phyloP scores from a whole-genome alignment of 1,284 basidiomycete genomes.

The Naganishia sp. region DNA sequence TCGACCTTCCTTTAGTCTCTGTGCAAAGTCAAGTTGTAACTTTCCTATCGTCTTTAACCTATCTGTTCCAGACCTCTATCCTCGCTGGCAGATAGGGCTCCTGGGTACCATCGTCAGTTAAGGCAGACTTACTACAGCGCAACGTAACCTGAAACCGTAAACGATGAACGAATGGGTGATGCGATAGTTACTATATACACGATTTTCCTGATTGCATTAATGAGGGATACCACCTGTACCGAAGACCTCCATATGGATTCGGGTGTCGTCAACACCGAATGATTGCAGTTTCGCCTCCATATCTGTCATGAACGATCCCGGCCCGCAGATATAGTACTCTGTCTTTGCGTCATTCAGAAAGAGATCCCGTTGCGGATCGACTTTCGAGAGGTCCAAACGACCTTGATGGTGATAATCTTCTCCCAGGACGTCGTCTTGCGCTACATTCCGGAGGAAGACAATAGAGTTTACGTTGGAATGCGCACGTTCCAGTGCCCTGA shows the following conservation, averaged over 20 bases:
- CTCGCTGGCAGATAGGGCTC: too few species aligned
- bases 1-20: too few species aligned
- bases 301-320: constrained; percentile 40
- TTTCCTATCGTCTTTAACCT: too few species aligned
- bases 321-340: constrained; percentile 44
- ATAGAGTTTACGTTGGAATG: constrained; percentile 36
- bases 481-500: constrained; percentile 32
- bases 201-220: neutral
- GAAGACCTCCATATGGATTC: constrained; percentile 43
- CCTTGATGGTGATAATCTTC: constrained; percentile 36
- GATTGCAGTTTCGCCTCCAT: constrained; percentile 34
- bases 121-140: too few species aligned
- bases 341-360: constrained; percentile 37
- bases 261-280: constrained; percentile 36
- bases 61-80: neutral
- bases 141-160: too few species aligned
- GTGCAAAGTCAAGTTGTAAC: too few species aligned
- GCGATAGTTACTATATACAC: neutral
- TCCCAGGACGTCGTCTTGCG: constrained; percentile 17
- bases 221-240: constrained; percentile 36
- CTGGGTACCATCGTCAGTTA: too few species aligned
- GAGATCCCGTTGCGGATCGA: constrained; percentile 34
- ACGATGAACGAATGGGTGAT: too few species aligned
- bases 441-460: constrained; percentile 38
- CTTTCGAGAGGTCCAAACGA: constrained; percentile 33